Conservation (phyloP, 192 early-diverging fungal species). For the Coemansia biformis region DNA sequence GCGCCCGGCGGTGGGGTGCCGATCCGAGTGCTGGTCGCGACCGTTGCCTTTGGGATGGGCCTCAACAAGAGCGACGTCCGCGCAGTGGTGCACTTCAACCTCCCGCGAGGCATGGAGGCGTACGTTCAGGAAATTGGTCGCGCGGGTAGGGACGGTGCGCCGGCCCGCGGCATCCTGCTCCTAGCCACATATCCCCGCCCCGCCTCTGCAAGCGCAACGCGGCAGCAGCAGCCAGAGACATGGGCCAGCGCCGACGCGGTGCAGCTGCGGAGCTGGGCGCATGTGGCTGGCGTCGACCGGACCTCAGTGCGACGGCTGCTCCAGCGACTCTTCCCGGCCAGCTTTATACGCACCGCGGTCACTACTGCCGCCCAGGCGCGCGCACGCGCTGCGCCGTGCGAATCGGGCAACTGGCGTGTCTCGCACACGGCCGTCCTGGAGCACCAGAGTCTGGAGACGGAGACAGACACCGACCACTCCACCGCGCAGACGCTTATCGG, state of each 20-base stretch:
- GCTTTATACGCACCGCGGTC: slow-evolving; percentile 19
- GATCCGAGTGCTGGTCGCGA: slow-evolving; percentile 66
- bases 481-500: slow-evolving; percentile 36
- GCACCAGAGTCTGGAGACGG: slow-evolving; percentile 14
- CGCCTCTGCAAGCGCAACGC: neutral
- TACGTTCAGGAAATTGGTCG: slow-evolving; percentile 75
- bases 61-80: slow-evolving; percentile 68
- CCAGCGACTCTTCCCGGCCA: slow-evolving; percentile 18
- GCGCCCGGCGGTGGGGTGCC: neutral
- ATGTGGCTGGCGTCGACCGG: slow-evolving; percentile 24
- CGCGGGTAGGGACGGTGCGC: slow-evolving; percentile 58
- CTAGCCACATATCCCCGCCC: slow-evolving; percentile 30
- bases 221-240: neutral
- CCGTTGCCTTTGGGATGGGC: slow-evolving; percentile 72
- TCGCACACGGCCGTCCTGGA: slow-evolving; percentile 19
- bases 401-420: slow-evolving; percentile 4
- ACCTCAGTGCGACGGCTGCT: slow-evolving; percentile 20
- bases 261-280: slow-evolving; percentile 25
- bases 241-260: slow-evolving; percentile 15
- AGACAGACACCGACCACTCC: slow-evolving; percentile 26
- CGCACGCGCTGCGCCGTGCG: neutral
- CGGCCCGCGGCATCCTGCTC: slow-evolving; percentile 50
- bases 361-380: slow-evolving; percentile 3
- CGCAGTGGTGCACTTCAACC: slow-evolving; percentile 66
- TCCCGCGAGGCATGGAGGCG: slow-evolving; percentile 68